A percentile compares a stretch with the other conserved stretches of the same genome.
phyloP scores from a whole-genome alignment of 1,139 yeast genomes.

The Blastobotrys raffinosifermentans region DNA sequence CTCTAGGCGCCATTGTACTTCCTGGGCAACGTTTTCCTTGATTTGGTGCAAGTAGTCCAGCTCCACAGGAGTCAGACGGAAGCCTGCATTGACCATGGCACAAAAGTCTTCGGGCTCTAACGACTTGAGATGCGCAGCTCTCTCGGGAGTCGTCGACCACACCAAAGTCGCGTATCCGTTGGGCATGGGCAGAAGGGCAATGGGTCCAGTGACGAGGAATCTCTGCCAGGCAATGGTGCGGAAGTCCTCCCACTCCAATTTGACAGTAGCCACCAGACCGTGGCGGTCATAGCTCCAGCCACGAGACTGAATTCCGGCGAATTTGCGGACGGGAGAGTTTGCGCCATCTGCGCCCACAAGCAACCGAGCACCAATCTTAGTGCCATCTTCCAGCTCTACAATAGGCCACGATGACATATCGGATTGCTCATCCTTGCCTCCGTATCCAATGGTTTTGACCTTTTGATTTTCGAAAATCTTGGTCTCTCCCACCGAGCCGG shows the following conservation, averaged over 20 bases:
- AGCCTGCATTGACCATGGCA: constrained; percentile 76
- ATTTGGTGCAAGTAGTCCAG: constrained; percentile 63
- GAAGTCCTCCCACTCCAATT: constrained; percentile 65
- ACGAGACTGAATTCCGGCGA: constrained; percentile 72
- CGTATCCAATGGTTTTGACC: constrained; percentile 40
- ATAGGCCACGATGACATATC: constrained; percentile 65
- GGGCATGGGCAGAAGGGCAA: constrained; percentile 86
- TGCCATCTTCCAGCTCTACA: constrained; percentile 64
- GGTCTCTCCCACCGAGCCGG: constrained; percentile 16
- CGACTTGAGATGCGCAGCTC: constrained; percentile 56
- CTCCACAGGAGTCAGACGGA: constrained; percentile 71
- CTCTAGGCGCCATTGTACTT: constrained; percentile 62
- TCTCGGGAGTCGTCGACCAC: constrained; percentile 83
- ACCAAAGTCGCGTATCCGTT: constrained; percentile 82
- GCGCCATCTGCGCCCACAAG: constrained; percentile 95
- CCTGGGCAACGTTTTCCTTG: constrained; percentile 38
- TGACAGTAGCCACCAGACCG: constrained; percentile 87
- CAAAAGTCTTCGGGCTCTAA: constrained; percentile 60
- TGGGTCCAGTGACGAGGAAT: constrained; percentile 85
- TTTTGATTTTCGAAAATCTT: constrained; percentile 54
- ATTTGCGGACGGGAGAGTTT: constrained; percentile 85
- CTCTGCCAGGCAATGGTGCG: constrained; percentile 87
- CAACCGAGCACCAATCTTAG: constrained; percentile 57
- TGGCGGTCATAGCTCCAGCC: constrained; percentile 90
- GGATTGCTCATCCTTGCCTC: constrained; percentile 36